Base-by-base conservation (phyloP, 371 early-diverging fungal species). In the Haplosporangium sp. region DNA sequence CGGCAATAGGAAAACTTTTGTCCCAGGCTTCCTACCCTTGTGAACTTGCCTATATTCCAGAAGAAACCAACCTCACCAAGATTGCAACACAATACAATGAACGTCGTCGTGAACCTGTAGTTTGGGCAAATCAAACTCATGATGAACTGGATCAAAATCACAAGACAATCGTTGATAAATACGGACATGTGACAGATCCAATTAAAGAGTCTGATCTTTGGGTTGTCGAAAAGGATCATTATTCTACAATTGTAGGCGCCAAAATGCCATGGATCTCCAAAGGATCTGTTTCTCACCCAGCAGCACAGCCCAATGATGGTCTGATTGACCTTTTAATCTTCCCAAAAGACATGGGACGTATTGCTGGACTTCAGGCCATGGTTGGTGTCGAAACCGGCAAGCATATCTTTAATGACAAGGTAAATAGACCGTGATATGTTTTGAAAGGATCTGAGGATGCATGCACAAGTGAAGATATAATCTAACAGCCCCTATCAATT, bases 291-390 rank as follows among this genome's bases (percentile, higher is more conserved):
- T 77, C 84, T 34, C 89, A 90, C 73, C 90, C 90, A 10, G 89
- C 84, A 50, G 88, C 89, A 1, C 76, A 85, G 48, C 90, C 91
- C 0, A 86, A 85, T 60, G 91, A 91, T 65, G 91, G 91, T 11
- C 53, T 85, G 15, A 55, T 91, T 40, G 91, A 91, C 64, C 65
- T 91, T 1, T 60, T 88, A 38, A 58, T 91, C 40, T 78, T 88
- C n/a, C 84, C 86, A 17, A 85, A 86, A 10, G 77, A 74, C 11
- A 64, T 88, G 20, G 73, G 76, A 27, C 77, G 68, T 37, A 44
- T 59, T 4, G 78, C 69, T 38, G 74, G 73, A 34, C 3, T 76
- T 2, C 34, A 59, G 11, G 35, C 75, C 17, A 84, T 91, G 82
- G 67, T 74, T 38, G 86, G 85, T 19, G 85, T 87, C 13, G 89